Evolutionary conservation across 2,329 filamentous ascomycete species (phyloP).

Genomic region (Rhynchosporium agropyri): DNA sequence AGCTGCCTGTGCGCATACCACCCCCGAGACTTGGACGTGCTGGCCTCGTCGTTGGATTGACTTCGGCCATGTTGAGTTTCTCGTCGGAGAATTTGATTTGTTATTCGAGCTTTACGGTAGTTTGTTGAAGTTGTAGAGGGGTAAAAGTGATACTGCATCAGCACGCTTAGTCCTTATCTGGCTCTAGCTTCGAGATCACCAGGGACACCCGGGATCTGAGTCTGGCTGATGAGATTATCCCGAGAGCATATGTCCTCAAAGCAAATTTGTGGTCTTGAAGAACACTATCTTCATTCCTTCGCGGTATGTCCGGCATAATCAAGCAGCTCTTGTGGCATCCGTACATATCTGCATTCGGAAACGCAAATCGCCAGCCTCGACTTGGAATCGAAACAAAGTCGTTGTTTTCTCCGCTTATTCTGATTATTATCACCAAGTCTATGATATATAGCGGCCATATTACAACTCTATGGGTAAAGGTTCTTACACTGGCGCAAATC

Average conservation of each 20-base stretch:
- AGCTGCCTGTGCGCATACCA: conserved; percentile 62
- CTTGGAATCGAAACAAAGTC: too few relatives aligned
- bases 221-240: too few relatives aligned
- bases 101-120: not conserved
- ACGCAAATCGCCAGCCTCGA: too few relatives aligned
- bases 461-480: not conserved
- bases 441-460: not conserved
- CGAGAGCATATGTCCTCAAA: not conserved
- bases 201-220: not conserved
- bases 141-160: not conserved
- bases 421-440: too few relatives aligned
- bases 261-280: not conserved
- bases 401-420: too few relatives aligned
- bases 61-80: conserved; percentile 28
- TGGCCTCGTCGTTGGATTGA: conserved; percentile 25
- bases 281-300: not conserved
- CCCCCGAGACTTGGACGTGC: conserved; percentile 37
- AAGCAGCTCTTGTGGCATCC: too few relatives aligned
- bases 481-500: not conserved
- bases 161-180: too few relatives aligned
- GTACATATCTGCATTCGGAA: too few relatives aligned
- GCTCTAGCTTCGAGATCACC: not conserved
- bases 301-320: too few relatives aligned
- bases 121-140: conserved; percentile 4
- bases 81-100: not conserved